Evolutionary conservation across 176 grass and related monocot species (phyloP), one percentile per base, ranked within the genome.

Genomic region (Triticum urartu): DNA sequence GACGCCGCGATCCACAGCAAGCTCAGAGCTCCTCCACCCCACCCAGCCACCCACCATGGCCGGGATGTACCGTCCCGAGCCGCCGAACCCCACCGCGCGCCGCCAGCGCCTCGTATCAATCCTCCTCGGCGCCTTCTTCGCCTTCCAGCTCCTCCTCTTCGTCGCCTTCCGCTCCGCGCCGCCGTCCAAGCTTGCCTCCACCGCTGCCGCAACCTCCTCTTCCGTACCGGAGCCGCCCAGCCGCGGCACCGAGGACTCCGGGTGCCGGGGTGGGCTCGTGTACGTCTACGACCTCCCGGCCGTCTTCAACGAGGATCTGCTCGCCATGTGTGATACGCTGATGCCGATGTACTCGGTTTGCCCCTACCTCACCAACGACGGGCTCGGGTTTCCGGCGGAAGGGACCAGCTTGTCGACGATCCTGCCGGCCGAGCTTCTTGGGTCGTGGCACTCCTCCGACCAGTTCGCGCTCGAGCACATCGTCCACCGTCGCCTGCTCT

Each of bases 391-490:
- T 9, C 89, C 84, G 0, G 91, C 88, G 14, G 69, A 34, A 7
- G 84, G 86, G 20, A 81, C 86, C 62, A 92, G 89, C 33, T 61
- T 94, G 30, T 89, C 87, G 20, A 30, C 85, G 12, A n/a, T 92
- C 54, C 33, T 88, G 64, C 92, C 92, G 14, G n/a, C 30, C 22
- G 22, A 34, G 25, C 83, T 98, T 21, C 81, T 93, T 3, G 80
- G 78, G 10, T 86, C 89, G 24, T 98, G 95, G 95, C 95, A 93
- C 74, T 87, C 91, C 42, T 95, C 93, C 15, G 93, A 95, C 89
- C 95, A 98, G 76, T 95, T 98, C 86, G 83, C 89, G 5, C 86
- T 89, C 4, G 95, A 98, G 86, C 75, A 84, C 9, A 98, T 98
- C 66, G 89, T 93, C 64, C 95, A 95, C 82, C 91, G 78, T 64